Base-by-base conservation (phyloP, 2,329 filamentous ascomycete species). In the Macroventuria anomochaeta region DNA sequence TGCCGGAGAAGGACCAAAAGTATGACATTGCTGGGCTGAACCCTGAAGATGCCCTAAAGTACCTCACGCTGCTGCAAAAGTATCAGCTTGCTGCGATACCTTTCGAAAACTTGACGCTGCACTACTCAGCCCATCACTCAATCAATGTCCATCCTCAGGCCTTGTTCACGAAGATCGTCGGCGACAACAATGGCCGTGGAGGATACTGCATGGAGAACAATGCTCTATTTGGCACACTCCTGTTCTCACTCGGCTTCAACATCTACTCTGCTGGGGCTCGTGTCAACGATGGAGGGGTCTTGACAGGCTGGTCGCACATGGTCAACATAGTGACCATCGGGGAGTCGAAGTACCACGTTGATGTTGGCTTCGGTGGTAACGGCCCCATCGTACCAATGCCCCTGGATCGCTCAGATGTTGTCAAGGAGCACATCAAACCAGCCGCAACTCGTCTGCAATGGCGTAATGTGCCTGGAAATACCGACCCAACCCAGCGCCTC, bases 181-280 rank as follows among this genome's bases (percentile, higher is more conserved):
- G 81, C 1, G 74, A 75, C 38, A 69, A 79, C 32, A 73, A 72
- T 39, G 76, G 76, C 5, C 69, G 82, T 26, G 83, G 84, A 21
- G 84, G 84, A 1, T 85, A 85, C 55, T 86, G 84, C 64, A 85
- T 86, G 82, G 83, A 86, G 68, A 83, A 80, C 58, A 85, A 84
- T 38, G 69, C 72, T 3, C 70, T 86, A 26, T 81, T 86, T 54
- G 78, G 76, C 6, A 78, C 76, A 3, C 71, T 85, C 11, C 64
- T 86, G 38, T 73, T 77, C 34, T 80, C 77, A 0, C 62, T 86
- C 29, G 83, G 83, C 0, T 86, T 79, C 59, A 68, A 68, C 18
- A 53, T 79, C 13, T 75, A 73, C 38, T 72, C 73, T 29, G 75
- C 69, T 12, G 78, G 74, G 7, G 77, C 71, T 3, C 65, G 77